Percentiles rank a stretch among this genome's conserved stretches.
phyloP scores from a whole-genome alignment of 2,329 filamentous ascomycete species.

The Triangularia setosa region DNA sequence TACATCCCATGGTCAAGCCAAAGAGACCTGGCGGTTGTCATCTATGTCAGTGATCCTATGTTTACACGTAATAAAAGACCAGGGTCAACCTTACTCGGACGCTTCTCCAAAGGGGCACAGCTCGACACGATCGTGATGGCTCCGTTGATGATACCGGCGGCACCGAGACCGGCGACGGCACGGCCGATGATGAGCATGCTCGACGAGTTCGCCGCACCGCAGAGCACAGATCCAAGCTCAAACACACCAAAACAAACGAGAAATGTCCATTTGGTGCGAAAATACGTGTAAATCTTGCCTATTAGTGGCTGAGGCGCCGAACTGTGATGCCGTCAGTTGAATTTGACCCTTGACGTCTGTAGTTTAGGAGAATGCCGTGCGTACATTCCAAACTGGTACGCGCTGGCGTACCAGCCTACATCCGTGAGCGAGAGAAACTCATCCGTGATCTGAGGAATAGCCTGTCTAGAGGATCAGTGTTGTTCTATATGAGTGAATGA shows the following conservation, averaged over 20 bases:
- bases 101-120: background rate
- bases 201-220: conserved; percentile 32
- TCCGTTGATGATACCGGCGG: conserved; percentile 6
- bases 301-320: background rate
- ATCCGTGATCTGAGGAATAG: background rate
- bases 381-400: background rate
- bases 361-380: background rate
- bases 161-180: conserved; percentile 1
- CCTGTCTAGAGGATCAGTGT: background rate
- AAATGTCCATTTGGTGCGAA: background rate
- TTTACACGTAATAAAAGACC: too few relatives aligned
- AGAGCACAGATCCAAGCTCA: conserved; percentile 33
- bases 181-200: conserved; percentile 18
- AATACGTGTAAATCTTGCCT: background rate
- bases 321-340: background rate
- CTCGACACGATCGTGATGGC: background rate
- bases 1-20: too few relatives aligned
- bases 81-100: background rate
- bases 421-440: background rate
- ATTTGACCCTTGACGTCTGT: background rate
- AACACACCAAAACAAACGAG: background rate
- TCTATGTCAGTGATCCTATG: too few relatives aligned
- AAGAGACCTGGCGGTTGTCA: too few relatives aligned
- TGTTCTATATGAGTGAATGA: too few relatives aligned
- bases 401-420: background rate